Percentiles rank a stretch among this genome's conserved stretches.
These are phyloP conservation scores for Candida glaebosa DNA, from an alignment of 805 yeast genomes.

Conservation along the genomic window DNA sequence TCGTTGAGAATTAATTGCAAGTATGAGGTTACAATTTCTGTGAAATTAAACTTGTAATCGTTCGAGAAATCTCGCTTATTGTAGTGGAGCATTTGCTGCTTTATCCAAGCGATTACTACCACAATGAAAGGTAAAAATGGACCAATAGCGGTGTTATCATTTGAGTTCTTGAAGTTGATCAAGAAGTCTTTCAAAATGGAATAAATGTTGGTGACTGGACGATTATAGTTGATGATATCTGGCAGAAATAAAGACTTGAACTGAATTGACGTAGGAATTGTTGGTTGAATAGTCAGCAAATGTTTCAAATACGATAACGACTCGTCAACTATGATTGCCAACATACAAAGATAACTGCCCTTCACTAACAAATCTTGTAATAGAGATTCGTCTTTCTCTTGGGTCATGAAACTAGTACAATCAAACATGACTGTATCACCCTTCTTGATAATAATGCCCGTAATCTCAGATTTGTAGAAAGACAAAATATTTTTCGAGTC, in stretches of 20 bases:
- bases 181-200: slow-evolving; percentile 2
- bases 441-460: slow-evolving; percentile 13
- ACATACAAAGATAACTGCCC: slow-evolving; percentile 28
- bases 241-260: slow-evolving; percentile 24
- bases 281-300: slow-evolving; percentile 6
- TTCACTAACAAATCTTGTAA: slow-evolving; percentile 10
- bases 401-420: slow-evolving; percentile 4
- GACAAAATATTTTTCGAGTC: slow-evolving; percentile 22
- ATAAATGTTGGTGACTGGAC: slow-evolving; percentile 1
- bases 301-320: slow-evolving; percentile 19
- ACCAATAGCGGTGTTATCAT: background rate
- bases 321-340: slow-evolving; percentile 31
- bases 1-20: slow-evolving; percentile 18
- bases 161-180: slow-evolving; percentile 4
- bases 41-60: slow-evolving; percentile 16
- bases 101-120: slow-evolving; percentile 19
- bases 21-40: slow-evolving; percentile 11
- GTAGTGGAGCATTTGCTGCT: slow-evolving; percentile 18
- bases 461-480: slow-evolving; percentile 24
- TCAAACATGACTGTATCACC: slow-evolving; percentile 13
- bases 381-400: slow-evolving; percentile 1
- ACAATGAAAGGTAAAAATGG: slow-evolving; percentile 18
- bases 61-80: slow-evolving; percentile 14
- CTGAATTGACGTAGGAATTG: slow-evolving; percentile 9
- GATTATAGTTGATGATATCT: slow-evolving; percentile 10